These are phyloP conservation scores for Leccinum rimulosum DNA, from an alignment of 768 basidiomycete genomes.

Conservation along the genomic window DNA sequence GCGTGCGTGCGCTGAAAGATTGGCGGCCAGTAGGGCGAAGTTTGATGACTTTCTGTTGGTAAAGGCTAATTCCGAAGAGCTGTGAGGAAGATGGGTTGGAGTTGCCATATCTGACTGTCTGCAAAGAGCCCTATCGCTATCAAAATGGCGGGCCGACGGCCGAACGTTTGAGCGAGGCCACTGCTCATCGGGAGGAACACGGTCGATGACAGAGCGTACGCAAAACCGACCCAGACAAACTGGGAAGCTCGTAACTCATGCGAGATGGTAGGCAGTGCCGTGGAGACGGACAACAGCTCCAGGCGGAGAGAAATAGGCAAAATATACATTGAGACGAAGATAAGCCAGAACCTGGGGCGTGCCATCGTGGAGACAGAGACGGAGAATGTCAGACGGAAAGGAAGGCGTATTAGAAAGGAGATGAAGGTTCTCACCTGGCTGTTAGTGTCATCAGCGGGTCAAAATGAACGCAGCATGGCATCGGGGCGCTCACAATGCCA, in stretches of 20 bases:
- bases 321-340: constrained; percentile 25
- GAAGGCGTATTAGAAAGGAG: too few species aligned
- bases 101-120: background rate
- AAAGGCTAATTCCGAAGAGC: too few species aligned
- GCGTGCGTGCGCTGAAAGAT: too few species aligned
- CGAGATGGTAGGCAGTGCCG: constrained; percentile 36
- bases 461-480: too few species aligned
- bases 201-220: constrained; percentile 36
- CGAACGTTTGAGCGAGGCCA: constrained; percentile 30
- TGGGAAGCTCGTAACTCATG: constrained; percentile 24
- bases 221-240: constrained; percentile 37
- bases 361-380: too few species aligned
- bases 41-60: too few species aligned
- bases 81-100: too few species aligned
- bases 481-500: too few species aligned
- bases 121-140: constrained; percentile 22
- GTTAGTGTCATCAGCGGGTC: too few species aligned
- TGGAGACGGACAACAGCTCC: constrained; percentile 27
- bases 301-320: constrained; percentile 28
- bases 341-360: constrained; percentile 25
- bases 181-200: constrained; percentile 38
- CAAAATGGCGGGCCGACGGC: background rate
- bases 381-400: too few species aligned
- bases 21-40: too few species aligned
- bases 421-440: too few species aligned